Conservation (phyloP, 108 stramenopile genomes). For the Chaetoceros tenuissimus region DNA sequence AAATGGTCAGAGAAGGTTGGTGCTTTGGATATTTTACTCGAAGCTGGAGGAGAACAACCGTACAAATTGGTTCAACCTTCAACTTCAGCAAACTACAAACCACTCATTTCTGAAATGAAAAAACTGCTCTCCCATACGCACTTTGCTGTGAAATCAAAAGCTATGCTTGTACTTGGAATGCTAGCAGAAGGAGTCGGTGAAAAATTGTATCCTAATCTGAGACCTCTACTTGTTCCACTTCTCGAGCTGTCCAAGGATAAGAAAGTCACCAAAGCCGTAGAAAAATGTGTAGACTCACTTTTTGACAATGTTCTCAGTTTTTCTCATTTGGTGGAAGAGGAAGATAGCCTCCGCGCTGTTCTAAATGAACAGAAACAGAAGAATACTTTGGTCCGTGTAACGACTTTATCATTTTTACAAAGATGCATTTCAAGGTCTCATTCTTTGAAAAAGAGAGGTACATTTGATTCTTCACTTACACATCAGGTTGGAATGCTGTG, state of each 20-base stretch:
- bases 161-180: slow-evolving; percentile 65
- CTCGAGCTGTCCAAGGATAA: slow-evolving; percentile 74
- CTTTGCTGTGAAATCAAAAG: slow-evolving; percentile 72
- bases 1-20: slow-evolving; percentile 86
- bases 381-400: slow-evolving; percentile 60
- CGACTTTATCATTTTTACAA: slow-evolving; percentile 49
- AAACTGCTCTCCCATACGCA: slow-evolving; percentile 68
- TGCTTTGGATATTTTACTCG: slow-evolving; percentile 61
- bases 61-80: slow-evolving; percentile 63
- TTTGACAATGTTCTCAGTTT: slow-evolving; percentile 74
- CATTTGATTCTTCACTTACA: slow-evolving; percentile 26
- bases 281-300: slow-evolving; percentile 53
- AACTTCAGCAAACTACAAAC: slow-evolving; percentile 49
- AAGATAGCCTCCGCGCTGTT: slow-evolving; percentile 45
- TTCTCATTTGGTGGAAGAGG: slow-evolving; percentile 64
- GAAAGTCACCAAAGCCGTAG: slow-evolving; percentile 59
- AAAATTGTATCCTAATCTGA: slow-evolving; percentile 55
- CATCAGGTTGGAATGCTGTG: slow-evolving; percentile 29
- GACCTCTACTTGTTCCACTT: slow-evolving; percentile 49
- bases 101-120: slow-evolving; percentile 64
- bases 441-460: slow-evolving; percentile 42
- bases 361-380: slow-evolving; percentile 69
- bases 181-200: slow-evolving; percentile 81
- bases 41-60: slow-evolving; percentile 74
- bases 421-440: slow-evolving; percentile 50